phyloP scores from a whole-genome alignment of 2,329 filamentous ascomycete genomes.

The Teratosphaeria gauchensis region DNA sequence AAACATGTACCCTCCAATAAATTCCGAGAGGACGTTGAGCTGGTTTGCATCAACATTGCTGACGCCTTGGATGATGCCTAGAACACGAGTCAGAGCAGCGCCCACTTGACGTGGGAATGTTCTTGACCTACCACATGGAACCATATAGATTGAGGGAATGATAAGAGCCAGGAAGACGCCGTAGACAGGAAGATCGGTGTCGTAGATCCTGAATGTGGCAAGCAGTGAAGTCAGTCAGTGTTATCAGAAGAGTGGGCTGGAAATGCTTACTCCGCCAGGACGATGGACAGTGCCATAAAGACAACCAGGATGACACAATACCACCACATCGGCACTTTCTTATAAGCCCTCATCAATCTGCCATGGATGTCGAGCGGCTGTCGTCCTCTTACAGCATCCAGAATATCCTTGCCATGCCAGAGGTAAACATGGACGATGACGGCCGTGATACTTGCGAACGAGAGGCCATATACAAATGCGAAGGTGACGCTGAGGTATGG shows the following conservation, averaged over 20 bases:
- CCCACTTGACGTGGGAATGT: not conserved
- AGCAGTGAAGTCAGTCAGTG: not conserved
- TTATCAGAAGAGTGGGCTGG: not conserved
- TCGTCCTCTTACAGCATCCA: constrained; percentile 14
- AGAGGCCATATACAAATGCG: constrained; percentile 29
- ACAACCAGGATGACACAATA: constrained; percentile 15
- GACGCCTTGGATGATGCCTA: constrained; percentile 63
- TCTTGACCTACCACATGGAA: constrained; percentile 65
- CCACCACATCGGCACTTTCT: constrained; percentile 73
- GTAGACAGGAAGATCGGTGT: constrained; percentile 57
- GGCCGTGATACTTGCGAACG: constrained; percentile 29
- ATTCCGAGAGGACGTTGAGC: constrained; percentile 35
- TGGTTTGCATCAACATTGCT: constrained; percentile 40
- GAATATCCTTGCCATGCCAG: constrained; percentile 29
- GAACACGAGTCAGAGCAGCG: not conserved
- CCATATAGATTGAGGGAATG: constrained; percentile 73
- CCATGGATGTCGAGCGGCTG: constrained; percentile 46
- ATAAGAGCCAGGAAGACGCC: constrained; percentile 68
- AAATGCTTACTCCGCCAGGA: constrained; percentile 9
- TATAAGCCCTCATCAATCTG: constrained; percentile 71
- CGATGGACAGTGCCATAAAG: constrained; percentile 18
- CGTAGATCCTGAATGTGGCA: constrained; percentile 11
- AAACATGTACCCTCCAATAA: constrained; percentile 42
- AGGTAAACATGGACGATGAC: constrained; percentile 28
- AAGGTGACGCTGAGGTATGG: constrained; percentile 30